A percentile compares a stretch with the other conserved stretches of the same genome.
Conservation (phyloP, 2,329 filamentous ascomycete genomes). For the Bipolaris bicolor region DNA sequence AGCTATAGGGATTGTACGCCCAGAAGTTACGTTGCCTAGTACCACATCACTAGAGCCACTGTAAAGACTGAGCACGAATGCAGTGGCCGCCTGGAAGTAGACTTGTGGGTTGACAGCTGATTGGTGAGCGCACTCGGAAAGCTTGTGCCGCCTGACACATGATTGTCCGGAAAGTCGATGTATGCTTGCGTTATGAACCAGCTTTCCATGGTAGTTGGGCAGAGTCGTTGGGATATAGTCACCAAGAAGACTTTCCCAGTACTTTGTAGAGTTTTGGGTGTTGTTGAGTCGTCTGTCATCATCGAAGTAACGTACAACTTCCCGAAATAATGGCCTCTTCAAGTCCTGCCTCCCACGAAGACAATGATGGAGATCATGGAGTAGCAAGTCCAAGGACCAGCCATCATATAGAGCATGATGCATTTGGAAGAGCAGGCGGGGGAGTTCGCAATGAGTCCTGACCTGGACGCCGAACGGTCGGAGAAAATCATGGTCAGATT, state of each 20-base stretch:
- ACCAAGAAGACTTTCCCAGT: conserved; percentile 72
- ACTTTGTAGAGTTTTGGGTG: conserved; percentile 49
- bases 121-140: conserved; percentile 32
- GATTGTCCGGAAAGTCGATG: conserved; percentile 29
- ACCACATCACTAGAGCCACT: conserved; percentile 69
- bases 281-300: conserved; percentile 9
- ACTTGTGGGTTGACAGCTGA: conserved; percentile 67
- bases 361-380: conserved; percentile 67
- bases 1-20: conserved; percentile 73
- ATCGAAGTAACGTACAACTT: conserved; percentile 62
- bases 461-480: conserved; percentile 70
- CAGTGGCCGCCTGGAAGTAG: conserved; percentile 75
- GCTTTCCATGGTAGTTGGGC: conserved; percentile 62
- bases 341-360: conserved; percentile 46
- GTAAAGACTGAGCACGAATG: conserved; percentile 69
- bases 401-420: conserved; percentile 91
- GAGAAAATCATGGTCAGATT: conserved; percentile 53
- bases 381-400: conserved; percentile 83
- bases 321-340: conserved; percentile 64
- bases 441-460: conserved; percentile 15
- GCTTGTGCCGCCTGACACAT: conserved; percentile 15
- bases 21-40: conserved; percentile 82
- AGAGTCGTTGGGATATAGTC: conserved; percentile 62
- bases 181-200: conserved; percentile 13
- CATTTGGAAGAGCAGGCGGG: conserved; percentile 59